phyloP scores from a whole-genome alignment of 2,329 filamentous ascomycete species.

The Arthrobotrys megalospora region DNA sequence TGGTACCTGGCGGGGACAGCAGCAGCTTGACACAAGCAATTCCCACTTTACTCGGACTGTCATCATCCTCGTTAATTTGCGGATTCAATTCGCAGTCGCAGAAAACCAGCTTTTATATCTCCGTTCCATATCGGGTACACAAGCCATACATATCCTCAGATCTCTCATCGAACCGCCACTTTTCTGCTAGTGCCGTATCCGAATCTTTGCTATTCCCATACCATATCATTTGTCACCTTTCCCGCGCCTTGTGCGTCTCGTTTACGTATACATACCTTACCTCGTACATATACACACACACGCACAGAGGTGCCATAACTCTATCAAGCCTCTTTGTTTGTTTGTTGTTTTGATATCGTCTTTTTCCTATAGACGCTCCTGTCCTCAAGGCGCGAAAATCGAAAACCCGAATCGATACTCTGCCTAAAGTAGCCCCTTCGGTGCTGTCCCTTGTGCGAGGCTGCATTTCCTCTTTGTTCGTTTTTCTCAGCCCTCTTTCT shows the following conservation, averaged over 20 bases:
- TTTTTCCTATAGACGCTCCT: conserved; percentile 18
- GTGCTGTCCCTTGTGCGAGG: conserved; percentile 40
- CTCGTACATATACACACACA: neutral
- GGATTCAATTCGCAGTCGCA: conserved; percentile 45
- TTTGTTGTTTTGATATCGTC: conserved; percentile 21
- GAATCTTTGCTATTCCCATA: conserved; percentile 33
- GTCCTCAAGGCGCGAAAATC: conserved; percentile 5
- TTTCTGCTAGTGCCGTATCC: conserved; percentile 52
- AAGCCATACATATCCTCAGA: conserved; percentile 49
- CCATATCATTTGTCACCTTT: conserved; percentile 57
- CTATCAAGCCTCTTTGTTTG: conserved; percentile 30
- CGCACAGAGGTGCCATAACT: conserved; percentile 1
- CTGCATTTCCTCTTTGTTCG: conserved; percentile 37
- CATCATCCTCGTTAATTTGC: conserved; percentile 59
- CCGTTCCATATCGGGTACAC: conserved; percentile 58
- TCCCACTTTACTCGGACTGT: conserved; percentile 38
- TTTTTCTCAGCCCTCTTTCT: conserved; percentile 56
- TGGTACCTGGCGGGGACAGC: conserved; percentile 52
- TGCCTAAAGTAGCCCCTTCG: conserved; percentile 26
- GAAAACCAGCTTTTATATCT: conserved; percentile 57
- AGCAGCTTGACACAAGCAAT: conserved; percentile 55
- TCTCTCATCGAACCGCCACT: conserved; percentile 60
- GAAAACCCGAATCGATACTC: conserved; percentile 4
- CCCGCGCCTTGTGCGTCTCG: conserved; percentile 53
- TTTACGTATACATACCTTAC: conserved; percentile 44